These are phyloP conservation scores for Malassezia equina DNA, from an alignment of 1,284 basidiomycete species.

Conservation along the genomic window DNA sequence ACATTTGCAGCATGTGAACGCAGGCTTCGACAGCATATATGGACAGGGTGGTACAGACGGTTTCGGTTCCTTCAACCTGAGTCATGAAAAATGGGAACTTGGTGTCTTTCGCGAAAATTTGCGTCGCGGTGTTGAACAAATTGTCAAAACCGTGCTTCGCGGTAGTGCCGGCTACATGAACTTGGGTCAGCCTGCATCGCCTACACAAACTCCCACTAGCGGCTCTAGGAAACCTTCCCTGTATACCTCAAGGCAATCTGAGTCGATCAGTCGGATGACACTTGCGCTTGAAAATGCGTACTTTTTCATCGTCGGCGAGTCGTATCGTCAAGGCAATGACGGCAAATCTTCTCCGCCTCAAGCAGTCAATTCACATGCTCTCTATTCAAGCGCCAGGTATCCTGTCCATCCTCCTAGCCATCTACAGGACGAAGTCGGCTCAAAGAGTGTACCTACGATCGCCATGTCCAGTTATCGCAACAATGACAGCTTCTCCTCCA, in stretches of 20 bases:
- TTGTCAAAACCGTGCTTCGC: slow-evolving; percentile 9
- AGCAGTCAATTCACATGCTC: neutral
- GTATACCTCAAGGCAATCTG: slow-evolving; percentile 2
- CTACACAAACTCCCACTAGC: neutral
- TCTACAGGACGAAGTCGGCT: neutral
- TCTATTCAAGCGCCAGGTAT: neutral
- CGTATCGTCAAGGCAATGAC: neutral
- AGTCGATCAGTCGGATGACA: slow-evolving; percentile 11
- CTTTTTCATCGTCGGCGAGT: neutral
- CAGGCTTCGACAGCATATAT: slow-evolving; percentile 6
- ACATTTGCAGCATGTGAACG: slow-evolving; percentile 7
- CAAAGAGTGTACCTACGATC: neutral
- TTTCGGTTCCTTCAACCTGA: slow-evolving; percentile 4
- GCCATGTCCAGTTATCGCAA: neutral
- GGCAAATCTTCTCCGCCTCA: neutral
- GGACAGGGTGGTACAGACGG: slow-evolving; percentile 13
- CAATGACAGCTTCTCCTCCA: neutral
- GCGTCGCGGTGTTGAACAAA: slow-evolving; percentile 14
- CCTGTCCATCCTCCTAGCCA: neutral
- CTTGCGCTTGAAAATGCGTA: slow-evolving; percentile 10
- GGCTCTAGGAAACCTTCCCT: slow-evolving; percentile 6
- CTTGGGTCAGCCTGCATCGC: neutral
- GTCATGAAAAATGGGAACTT: slow-evolving; percentile 10
- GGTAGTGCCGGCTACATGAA: neutral
- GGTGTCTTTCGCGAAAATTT: slow-evolving; percentile 12